Evolutionary conservation across 2,329 filamentous ascomycete genomes (phyloP), one percentile per base, ranked within the genome.

Genomic region (Fusarium xyrophilum): DNA sequence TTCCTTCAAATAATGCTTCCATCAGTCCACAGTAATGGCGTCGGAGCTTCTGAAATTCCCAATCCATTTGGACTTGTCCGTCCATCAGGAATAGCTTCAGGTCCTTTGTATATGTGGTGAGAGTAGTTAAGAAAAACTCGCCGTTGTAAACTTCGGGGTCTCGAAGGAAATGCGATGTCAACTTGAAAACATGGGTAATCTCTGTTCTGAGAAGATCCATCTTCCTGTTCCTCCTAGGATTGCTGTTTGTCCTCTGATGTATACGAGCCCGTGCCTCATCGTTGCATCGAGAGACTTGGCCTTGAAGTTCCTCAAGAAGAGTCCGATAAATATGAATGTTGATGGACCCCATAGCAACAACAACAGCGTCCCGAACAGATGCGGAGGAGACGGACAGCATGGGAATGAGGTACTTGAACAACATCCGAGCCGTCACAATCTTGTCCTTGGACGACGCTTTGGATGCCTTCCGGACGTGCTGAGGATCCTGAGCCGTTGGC

Each of bases 11-110:
- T 0, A 99, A 82, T 62, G 94, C 92, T 76, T 99, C 95, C 79
- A 97, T 90, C 40, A 99, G 82, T 1, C 95, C 94, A 76, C 96
- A 99, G 77, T 97, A 99, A 76, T 98, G 93, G 5, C 93, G 92
- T 43, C 96, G 88, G 33, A 99, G 83, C 71, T 92, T 95, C 74
- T 97, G 93, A 70, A 97, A 97, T 64, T 94, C 92, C 88, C 93
- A 95, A 74, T 99, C 93, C 79, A 92, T 93, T 76, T 98, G 95
- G 2, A 99, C 92, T 69, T 97, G 94, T 17, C 91, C 90, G 74
- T 99, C 96, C 83, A 96, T 97, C 14, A 99, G 83, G 76, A 98
- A 99, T 1, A 97, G 86, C 63, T 97, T 94, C 36, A 99, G 83
- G 67, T 98, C 95, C 75, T 94, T 96, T 1, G 94, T 91, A 73